phyloP scores from a whole-genome alignment of 2,329 filamentous ascomycete genomes.

The Calcarisporium arbuscula region DNA sequence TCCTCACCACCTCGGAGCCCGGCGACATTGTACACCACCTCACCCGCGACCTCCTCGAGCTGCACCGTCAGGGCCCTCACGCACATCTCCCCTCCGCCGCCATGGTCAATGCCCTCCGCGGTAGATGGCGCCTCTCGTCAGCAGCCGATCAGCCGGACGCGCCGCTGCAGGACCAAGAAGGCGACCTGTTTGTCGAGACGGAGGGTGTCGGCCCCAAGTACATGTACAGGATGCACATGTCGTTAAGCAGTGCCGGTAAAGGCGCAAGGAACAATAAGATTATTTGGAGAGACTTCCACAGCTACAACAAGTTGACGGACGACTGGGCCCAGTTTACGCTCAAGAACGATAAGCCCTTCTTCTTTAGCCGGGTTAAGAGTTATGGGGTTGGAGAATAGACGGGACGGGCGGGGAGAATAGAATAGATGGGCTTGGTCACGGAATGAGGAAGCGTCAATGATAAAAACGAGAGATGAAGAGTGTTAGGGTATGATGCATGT shows the following conservation, averaged over 20 bases:
- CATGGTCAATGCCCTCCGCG: slow-evolving; percentile 63
- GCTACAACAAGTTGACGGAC: slow-evolving; percentile 81
- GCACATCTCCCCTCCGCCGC: slow-evolving; percentile 36
- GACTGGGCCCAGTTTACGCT: slow-evolving; percentile 79
- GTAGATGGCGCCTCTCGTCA: slow-evolving; percentile 44
- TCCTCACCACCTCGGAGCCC: slow-evolving; percentile 77
- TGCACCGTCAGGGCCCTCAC: slow-evolving; percentile 29
- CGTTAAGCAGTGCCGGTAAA: slow-evolving; percentile 57
- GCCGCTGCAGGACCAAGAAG: slow-evolving; percentile 37
- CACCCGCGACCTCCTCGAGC: slow-evolving; percentile 60
- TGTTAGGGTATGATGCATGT: too few relatives aligned
- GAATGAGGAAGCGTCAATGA: too few relatives aligned
- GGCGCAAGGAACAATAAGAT: slow-evolving; percentile 77
- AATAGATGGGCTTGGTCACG: too few relatives aligned
- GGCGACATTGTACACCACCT: slow-evolving; percentile 82
- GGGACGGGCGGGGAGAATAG: too few relatives aligned
- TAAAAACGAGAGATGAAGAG: too few relatives aligned
- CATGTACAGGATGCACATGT: slow-evolving; percentile 75
- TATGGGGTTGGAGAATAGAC: slow-evolving; percentile 50
- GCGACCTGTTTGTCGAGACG: slow-evolving; percentile 76
- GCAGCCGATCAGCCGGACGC: slow-evolving; percentile 23
- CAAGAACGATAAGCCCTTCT: slow-evolving; percentile 58
- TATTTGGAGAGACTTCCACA: slow-evolving; percentile 83
- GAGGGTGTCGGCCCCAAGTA: slow-evolving; percentile 76
- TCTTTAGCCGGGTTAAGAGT: slow-evolving; percentile 61